Evolutionary conservation across 169 alveolate genomes (phyloP).

Genomic region (Hepatocystis sp.): DNA sequence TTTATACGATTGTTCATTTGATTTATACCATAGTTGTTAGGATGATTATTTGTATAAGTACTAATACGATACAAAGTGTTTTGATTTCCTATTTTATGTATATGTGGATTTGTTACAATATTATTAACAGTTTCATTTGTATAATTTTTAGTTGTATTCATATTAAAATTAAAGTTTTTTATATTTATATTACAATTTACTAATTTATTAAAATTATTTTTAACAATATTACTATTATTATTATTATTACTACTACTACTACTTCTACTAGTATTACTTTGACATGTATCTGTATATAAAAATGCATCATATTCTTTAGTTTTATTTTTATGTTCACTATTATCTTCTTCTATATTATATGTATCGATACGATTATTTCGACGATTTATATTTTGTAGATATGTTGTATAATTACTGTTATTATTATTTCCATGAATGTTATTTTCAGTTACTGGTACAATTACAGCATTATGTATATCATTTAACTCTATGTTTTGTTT

Average conservation of each 20-base stretch:
- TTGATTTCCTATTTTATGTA: slow-evolving; percentile 3
- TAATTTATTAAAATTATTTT: slow-evolving; percentile 1
- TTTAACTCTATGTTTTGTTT: too few relatives aligned
- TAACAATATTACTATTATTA: not conserved
- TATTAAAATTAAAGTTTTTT: slow-evolving; percentile 14
- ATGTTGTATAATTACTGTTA: not conserved
- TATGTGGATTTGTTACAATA: not conserved
- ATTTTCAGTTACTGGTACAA: too few relatives aligned
- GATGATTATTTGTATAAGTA: not conserved
- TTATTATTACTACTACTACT: slow-evolving; percentile 9
- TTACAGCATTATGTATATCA: too few relatives aligned
- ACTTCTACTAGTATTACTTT: not conserved
- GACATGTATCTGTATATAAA: slow-evolving; percentile 1
- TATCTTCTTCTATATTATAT: slow-evolving; percentile 5
- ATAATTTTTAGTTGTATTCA: slow-evolving; percentile 15
- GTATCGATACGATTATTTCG: not conserved
- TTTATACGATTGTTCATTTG: too few relatives aligned
- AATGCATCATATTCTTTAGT: slow-evolving; percentile 12
- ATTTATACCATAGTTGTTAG: too few relatives aligned
- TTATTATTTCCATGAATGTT: not conserved
- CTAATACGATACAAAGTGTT: not conserved
- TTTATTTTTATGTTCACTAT: too few relatives aligned
- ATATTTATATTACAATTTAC: slow-evolving; percentile 26
- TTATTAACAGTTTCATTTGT: slow-evolving; percentile 24
- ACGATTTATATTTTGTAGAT: not conserved